Evolutionary conservation across 768 basidiomycete genomes (phyloP), one percentile per base, ranked within the genome.

Genomic region (Tulasnella calospora): DNA sequence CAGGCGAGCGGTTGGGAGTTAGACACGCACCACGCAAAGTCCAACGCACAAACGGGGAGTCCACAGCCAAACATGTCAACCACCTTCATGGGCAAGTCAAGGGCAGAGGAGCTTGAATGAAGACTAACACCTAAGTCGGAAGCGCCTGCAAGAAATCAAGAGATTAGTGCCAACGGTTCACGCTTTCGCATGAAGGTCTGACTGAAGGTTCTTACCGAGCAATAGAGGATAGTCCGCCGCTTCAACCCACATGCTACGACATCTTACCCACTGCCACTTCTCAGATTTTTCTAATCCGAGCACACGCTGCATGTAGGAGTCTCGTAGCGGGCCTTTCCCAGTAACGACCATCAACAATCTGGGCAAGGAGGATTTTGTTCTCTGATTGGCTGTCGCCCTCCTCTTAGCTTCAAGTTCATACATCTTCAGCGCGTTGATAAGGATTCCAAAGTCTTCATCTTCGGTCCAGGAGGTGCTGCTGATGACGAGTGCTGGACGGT

Each of bases 41-140:
- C 87, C 3, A 95, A 87, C 0, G 98, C 96, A 80, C 96, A 93
- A 10, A 98, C 98, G 0, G 97, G 97, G 77, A 99, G 86, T 6
- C 92, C 92, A 81, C 96, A 98, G 5, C 98, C 98, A 85, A 99
- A 98, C 97, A 99, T 98, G 84, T 99, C 98, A 9, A 99, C 95
- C 6, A 99, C 91, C 84, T 99, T 99, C 98, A 99, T 99, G 3
- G 98, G 98, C 76, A 99, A 86, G 84, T 99, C 98, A 78, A 96
- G 85, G 1, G 89, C 92, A 2, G 94, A 96, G 0, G 94, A 95
- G 83, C 94, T 96, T 7, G 90, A 89, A 85, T 99, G 98, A 73
- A 99, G 85, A 79, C 91, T 95, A 78, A 99, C 89, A 2, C 98
- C 98, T 55, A 99, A 81, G 84, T 99, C 96, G 13, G 96, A 94